Percentiles rank a stretch among this genome's conserved stretches.
Conservation (phyloP, 139 green algal species). For the Edaphochlamys debaryana region DNA sequence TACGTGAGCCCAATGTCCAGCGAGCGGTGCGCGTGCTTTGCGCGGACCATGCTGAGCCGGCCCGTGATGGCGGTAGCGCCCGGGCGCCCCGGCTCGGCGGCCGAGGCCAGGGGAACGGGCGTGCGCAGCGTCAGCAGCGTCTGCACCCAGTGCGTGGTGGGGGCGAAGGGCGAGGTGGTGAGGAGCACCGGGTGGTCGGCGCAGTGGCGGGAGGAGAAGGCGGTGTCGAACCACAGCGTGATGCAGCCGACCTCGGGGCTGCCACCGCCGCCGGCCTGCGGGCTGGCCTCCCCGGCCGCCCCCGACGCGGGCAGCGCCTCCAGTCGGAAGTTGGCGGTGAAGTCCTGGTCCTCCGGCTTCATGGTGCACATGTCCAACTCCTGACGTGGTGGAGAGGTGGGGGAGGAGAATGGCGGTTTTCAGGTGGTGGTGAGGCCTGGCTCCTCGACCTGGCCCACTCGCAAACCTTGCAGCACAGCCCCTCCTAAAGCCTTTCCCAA, state of each 20-base stretch:
- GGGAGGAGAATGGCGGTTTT: conserved; percentile 11
- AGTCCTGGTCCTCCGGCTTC: conserved; percentile 80
- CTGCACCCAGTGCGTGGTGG: conserved; percentile 94
- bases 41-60: conserved; percentile 78
- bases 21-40: conserved; percentile 61
- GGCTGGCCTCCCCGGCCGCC: too few species aligned
- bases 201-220: conserved; percentile 90
- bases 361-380: conserved; percentile 83
- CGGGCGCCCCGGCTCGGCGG: too few species aligned
- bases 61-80: conserved; percentile 52
- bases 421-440: not conserved
- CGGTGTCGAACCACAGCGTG: conserved; percentile 96
- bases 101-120: conserved; percentile 61
- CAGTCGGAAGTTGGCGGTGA: conserved; percentile 83
- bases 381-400: too few species aligned
- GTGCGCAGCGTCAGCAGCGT: conserved; percentile 83
- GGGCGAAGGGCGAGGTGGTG: conserved; percentile 77
- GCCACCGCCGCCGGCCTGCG: too few species aligned
- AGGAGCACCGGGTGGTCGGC: conserved; percentile 76
- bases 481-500: too few species aligned
- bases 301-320: not conserved
- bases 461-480: too few species aligned
- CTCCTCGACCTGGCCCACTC: too few species aligned
- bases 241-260: conserved; percentile 60
- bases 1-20: conserved; percentile 78